Evolutionary conservation across 1,284 basidiomycete species (phyloP).

Genomic region (Neonothopanus nambi): DNA sequence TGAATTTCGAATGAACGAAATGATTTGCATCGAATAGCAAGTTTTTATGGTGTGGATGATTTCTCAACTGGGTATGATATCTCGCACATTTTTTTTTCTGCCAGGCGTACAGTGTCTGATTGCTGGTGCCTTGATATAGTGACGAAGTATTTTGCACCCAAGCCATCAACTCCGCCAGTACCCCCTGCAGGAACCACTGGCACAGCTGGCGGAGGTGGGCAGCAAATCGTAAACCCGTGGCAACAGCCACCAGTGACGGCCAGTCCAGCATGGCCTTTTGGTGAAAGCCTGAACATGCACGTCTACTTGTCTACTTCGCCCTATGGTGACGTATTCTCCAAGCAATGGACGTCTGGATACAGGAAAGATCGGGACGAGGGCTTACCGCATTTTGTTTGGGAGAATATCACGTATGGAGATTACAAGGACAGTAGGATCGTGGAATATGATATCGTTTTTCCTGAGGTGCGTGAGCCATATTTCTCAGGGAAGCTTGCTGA

Average conservation of each 20-base stretch:
- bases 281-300: conserved; percentile 66
- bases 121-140: conserved; percentile 29
- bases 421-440: conserved; percentile 70
- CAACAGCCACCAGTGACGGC: conserved; percentile 54
- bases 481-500: background rate
- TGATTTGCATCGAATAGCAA: conserved; percentile 48
- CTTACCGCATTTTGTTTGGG: conserved; percentile 75
- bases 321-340: conserved; percentile 58
- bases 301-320: conserved; percentile 74
- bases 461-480: conserved; percentile 50
- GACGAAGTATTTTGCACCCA: conserved; percentile 43
- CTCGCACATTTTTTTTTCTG: conserved; percentile 9
- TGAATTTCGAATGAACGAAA: background rate
- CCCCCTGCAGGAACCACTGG: conserved; percentile 28
- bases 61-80: conserved; percentile 58
- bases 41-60: conserved; percentile 60
- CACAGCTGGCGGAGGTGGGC: conserved; percentile 17
- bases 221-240: conserved; percentile 37
- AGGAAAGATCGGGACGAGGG: conserved; percentile 47
- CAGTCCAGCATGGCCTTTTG: conserved; percentile 57
- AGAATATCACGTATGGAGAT: conserved; percentile 82
- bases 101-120: conserved; percentile 2
- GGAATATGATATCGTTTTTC: conserved; percentile 72
- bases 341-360: conserved; percentile 47
- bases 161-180: conserved; percentile 28